Conservation (phyloP, 176 grass and related monocot genomes). For the Oryza nivara region DNA sequence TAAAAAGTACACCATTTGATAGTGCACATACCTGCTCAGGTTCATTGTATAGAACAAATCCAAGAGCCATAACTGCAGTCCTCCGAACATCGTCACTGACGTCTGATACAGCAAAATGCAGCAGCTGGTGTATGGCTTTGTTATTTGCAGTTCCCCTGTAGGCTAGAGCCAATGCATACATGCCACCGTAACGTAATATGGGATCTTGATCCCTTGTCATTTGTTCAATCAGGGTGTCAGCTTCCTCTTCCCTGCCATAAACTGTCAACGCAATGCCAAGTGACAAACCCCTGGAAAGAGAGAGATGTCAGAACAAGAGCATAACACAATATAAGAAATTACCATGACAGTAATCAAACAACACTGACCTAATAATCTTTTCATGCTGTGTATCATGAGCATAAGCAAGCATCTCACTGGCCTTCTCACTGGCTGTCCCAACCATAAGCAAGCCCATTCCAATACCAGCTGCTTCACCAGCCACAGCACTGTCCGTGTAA, state of each 20-base stretch:
- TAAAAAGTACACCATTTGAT: not conserved
- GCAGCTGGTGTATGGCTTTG: conserved; percentile 96
- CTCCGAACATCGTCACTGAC: conserved; percentile 99
- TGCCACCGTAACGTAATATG: conserved; percentile 97
- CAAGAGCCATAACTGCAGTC: conserved; percentile 97
- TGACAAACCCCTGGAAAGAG: conserved; percentile 70
- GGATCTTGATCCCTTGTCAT: conserved; percentile 99
- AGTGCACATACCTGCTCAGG: conserved; percentile 75
- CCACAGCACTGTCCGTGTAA: conserved; percentile 93
- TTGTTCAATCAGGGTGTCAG: conserved; percentile 94
- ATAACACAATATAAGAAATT: conserved; percentile 14
- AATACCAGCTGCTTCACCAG: conserved; percentile 97
- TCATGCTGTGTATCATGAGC: conserved; percentile 99
- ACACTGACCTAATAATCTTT: conserved; percentile 91
- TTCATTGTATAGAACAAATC: conserved; percentile 97
- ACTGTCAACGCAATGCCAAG: conserved; percentile 94
- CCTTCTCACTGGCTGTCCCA: conserved; percentile 88
- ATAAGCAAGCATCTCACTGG: conserved; percentile 93
- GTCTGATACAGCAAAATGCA: conserved; percentile 98
- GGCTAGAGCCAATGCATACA: conserved; percentile 97
- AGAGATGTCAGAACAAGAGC: conserved; percentile 37
- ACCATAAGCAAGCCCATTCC: conserved; percentile 99
- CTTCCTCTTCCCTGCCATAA: conserved; percentile 97
- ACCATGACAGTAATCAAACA: conserved; percentile 22
- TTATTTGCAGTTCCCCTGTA: conserved; percentile 97